These are phyloP conservation scores for Sugiyamaella neomexicana DNA, from an alignment of 1,139 yeast species.

Conservation along the genomic window DNA sequence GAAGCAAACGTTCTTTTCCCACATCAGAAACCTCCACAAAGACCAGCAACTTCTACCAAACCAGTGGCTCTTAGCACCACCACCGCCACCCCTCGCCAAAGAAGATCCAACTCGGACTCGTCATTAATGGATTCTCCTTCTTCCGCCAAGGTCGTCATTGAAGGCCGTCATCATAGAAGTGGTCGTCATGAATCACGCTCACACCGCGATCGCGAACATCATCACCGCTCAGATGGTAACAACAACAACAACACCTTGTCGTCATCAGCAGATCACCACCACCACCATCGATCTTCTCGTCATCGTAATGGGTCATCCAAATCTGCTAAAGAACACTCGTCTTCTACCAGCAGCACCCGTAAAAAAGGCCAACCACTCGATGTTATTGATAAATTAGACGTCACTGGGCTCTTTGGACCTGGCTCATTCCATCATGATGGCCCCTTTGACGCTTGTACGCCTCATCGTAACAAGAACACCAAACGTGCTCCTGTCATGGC, in stretches of 20 bases:
- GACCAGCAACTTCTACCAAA: constrained; percentile 28
- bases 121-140: constrained; percentile 31
- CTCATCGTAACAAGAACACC: constrained; percentile 82
- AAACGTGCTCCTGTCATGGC: constrained; percentile 89
- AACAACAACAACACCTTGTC: background rate
- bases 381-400: constrained; percentile 91
- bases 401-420: constrained; percentile 91
- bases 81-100: constrained; percentile 16
- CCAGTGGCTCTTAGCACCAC: constrained; percentile 4
- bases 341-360: constrained; percentile 15
- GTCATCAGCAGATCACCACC: too few species aligned
- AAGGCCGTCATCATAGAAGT: constrained; percentile 8
- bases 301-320: constrained; percentile 26
- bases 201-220: constrained; percentile 13
- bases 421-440: constrained; percentile 98
- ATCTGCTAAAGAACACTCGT: constrained; percentile 6
- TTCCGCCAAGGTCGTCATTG: background rate
- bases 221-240: constrained; percentile 13
- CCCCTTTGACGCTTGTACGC: constrained; percentile 97
- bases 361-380: constrained; percentile 57
- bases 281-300: constrained; percentile 4
- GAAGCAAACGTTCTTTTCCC: constrained; percentile 17
- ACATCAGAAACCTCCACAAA: constrained; percentile 17
- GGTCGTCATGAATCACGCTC: constrained; percentile 10
- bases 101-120: constrained; percentile 35